phyloP scores from a whole-genome alignment of 1,139 yeast genomes.

The Kurtzmaniella quercitrusa region DNA sequence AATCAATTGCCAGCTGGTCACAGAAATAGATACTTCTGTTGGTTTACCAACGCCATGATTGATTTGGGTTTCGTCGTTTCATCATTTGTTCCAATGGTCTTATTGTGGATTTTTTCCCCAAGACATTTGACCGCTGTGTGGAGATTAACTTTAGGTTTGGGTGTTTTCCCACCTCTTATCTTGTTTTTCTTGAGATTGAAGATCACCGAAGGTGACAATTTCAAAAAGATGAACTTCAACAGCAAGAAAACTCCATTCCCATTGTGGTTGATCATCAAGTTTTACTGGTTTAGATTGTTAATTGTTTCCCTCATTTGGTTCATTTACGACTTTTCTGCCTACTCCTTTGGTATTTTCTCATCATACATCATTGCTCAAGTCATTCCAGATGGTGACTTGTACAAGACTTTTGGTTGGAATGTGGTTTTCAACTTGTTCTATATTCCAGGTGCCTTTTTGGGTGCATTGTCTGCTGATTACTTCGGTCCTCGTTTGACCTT shows the following conservation, averaged over 20 bases:
- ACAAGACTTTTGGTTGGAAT: slow-evolving; percentile 78
- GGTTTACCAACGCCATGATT: slow-evolving; percentile 88
- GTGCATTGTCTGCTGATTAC: slow-evolving; percentile 69
- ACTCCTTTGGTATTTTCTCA: slow-evolving; percentile 75
- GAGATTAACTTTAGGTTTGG: slow-evolving; percentile 80
- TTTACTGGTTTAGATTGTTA: slow-evolving; percentile 66
- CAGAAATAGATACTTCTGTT: slow-evolving; percentile 83
- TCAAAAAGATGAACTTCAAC: slow-evolving; percentile 60
- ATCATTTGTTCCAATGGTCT: slow-evolving; percentile 81
- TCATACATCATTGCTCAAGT: slow-evolving; percentile 53
- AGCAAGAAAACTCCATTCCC: slow-evolving; percentile 40
- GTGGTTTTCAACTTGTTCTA: slow-evolving; percentile 74
- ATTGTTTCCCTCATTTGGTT: slow-evolving; percentile 73
- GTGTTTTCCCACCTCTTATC: slow-evolving; percentile 74
- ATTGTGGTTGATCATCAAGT: slow-evolving; percentile 56
- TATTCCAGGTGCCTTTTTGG: slow-evolving; percentile 74
- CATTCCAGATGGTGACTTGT: slow-evolving; percentile 53
- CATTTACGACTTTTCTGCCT: slow-evolving; percentile 72
- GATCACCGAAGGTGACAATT: slow-evolving; percentile 63
- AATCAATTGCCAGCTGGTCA: slow-evolving; percentile 70
- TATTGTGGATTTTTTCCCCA: slow-evolving; percentile 71
- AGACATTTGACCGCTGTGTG: slow-evolving; percentile 69
- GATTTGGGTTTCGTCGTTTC: slow-evolving; percentile 83
- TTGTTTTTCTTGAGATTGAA: slow-evolving; percentile 64
- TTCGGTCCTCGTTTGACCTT: slow-evolving; percentile 74